A percentile compares a stretch with the other conserved stretches of the same genome.
phyloP scores from a whole-genome alignment of 345 rosid species.

The Hypericum androsaemum region DNA sequence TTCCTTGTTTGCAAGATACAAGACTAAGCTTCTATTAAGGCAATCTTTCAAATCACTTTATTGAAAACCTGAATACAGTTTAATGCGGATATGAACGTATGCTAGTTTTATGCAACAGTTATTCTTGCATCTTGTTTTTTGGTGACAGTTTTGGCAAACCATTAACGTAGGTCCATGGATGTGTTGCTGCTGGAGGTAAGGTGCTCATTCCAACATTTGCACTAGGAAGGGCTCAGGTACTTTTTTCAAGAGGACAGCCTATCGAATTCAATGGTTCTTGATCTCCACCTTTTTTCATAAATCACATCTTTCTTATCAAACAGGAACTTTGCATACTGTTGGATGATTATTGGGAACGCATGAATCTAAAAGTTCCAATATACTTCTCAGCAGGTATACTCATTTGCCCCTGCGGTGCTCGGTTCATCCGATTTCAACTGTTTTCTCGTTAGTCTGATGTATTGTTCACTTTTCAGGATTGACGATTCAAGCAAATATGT shows the following conservation, averaged over 20 bases:
- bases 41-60: too few relatives aligned
- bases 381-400: constrained; percentile 87
- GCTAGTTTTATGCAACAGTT: too few relatives aligned
- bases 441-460: background rate
- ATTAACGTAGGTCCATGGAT: constrained; percentile 62
- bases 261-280: too few relatives aligned
- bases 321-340: constrained; percentile 87
- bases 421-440: background rate
- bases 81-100: too few relatives aligned
- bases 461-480: constrained; percentile 15
- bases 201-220: constrained; percentile 97
- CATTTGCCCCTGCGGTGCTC: background rate
- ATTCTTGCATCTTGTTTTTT: too few relatives aligned
- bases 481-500: constrained; percentile 96
- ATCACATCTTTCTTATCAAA: background rate
- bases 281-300: too few relatives aligned
- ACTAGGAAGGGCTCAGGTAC: constrained; percentile 96
- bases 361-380: constrained; percentile 85
- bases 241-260: too few relatives aligned
- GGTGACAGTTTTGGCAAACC: background rate
- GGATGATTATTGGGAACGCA: constrained; percentile 96
- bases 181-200: constrained; percentile 90
- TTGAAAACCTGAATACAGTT: too few relatives aligned
- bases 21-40: too few relatives aligned
- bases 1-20: too few relatives aligned